Conservation (phyloP, 2,329 filamentous ascomycete genomes). For the Uncinocarpus reesii region DNA sequence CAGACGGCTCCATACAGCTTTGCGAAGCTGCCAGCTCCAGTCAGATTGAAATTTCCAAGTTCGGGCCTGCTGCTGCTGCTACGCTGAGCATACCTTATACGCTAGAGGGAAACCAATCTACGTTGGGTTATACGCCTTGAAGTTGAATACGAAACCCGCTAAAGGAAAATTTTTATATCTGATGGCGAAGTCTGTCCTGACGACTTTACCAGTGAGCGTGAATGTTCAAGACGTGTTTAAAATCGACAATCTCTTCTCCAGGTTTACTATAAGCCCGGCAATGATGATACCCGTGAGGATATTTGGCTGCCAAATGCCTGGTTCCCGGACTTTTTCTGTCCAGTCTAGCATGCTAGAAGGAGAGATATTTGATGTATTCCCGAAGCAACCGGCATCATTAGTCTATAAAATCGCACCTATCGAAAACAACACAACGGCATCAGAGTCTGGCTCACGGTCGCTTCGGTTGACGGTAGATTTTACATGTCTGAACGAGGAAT, state of each 20-base stretch:
- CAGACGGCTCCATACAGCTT: constrained; percentile 35
- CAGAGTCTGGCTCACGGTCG: constrained; percentile 37
- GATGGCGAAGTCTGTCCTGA: constrained; percentile 53
- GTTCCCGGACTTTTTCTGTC: constrained; percentile 54
- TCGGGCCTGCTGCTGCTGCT: constrained; percentile 26
- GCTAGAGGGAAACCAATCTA: constrained; percentile 62
- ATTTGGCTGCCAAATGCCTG: constrained; percentile 57
- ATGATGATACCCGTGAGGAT: constrained; percentile 64
- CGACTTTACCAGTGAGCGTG: constrained; percentile 75
- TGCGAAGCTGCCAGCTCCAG: constrained; percentile 37
- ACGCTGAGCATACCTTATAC: constrained; percentile 65
- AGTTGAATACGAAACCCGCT: constrained; percentile 58
- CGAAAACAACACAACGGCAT: constrained; percentile 17
- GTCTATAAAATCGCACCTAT: constrained; percentile 59
- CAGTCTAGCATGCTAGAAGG: constrained; percentile 39
- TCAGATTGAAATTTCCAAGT: constrained; percentile 35
- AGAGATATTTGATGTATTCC: constrained; percentile 55
- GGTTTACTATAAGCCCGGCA: constrained; percentile 81
- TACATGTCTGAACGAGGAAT: constrained; percentile 64
- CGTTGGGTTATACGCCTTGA: constrained; percentile 68
- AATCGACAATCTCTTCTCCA: constrained; percentile 66
- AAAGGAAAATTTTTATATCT: constrained; percentile 56
- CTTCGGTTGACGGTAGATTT: constrained; percentile 61
- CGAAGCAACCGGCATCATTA: constrained; percentile 68
- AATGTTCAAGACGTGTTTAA: constrained; percentile 97